These are phyloP conservation scores for Poa pratensis DNA, from an alignment of 176 grass and related monocot genomes.

Conservation along the genomic window DNA sequence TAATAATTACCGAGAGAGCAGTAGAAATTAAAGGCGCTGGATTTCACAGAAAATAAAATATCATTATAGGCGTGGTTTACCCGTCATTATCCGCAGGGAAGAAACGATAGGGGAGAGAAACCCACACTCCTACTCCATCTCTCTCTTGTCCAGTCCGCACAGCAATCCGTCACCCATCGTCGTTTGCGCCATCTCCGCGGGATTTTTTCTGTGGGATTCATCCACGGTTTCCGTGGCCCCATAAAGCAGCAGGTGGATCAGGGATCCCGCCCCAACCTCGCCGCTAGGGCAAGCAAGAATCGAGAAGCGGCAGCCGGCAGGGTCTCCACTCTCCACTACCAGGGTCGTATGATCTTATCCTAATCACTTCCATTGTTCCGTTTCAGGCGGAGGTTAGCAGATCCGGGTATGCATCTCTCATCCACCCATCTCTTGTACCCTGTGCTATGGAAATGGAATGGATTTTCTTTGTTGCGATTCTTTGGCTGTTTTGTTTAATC, in stretches of 20 bases:
- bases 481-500: neutral
- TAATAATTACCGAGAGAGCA: neutral
- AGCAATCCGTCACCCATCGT: conserved; percentile 23
- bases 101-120: conserved; percentile 12
- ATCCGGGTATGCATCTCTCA: neutral
- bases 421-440: neutral
- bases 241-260: conserved; percentile 12
- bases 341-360: neutral
- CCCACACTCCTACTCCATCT: neutral
- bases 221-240: neutral
- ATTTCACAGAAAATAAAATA: neutral
- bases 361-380: neutral
- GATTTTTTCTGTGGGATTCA: conserved; percentile 23
- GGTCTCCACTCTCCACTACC: neutral
- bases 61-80: neutral
- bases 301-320: neutral
- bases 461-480: neutral
- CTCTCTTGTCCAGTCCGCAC: neutral
- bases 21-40: neutral
- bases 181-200: conserved; percentile 1
- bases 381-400: neutral
- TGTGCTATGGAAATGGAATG: neutral
- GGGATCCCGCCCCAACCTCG: neutral
- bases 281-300: neutral
- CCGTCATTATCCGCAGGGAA: conserved; percentile 2